phyloP scores from a whole-genome alignment of 2,329 filamentous ascomycete genomes.

The Exophiala sp. region DNA sequence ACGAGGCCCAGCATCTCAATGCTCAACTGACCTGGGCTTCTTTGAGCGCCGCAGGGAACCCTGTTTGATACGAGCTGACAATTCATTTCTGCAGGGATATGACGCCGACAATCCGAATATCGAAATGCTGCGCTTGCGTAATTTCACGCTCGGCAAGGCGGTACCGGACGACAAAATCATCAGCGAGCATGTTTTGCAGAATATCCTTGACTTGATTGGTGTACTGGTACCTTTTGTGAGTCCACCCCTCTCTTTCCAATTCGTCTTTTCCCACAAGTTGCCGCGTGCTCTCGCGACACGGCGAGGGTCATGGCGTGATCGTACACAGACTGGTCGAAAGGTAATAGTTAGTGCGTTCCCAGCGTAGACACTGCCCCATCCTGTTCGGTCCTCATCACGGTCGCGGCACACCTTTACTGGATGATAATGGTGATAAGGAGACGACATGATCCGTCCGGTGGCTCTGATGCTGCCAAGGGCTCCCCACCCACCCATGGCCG shows the following conservation, averaged over 20 bases:
- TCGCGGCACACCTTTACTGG: no score
- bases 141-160: slow-evolving; percentile 68
- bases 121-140: slow-evolving; percentile 72
- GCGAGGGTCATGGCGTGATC: slow-evolving; percentile 1
- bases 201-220: slow-evolving; percentile 61
- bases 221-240: slow-evolving; percentile 78
- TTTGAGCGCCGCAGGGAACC: no score
- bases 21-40: no score
- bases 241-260: slow-evolving; percentile 31
- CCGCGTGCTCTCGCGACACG: slow-evolving; percentile 1
- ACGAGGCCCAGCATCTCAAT: not conserved
- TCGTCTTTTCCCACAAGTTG: slow-evolving; percentile 19
- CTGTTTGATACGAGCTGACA: slow-evolving; percentile 8
- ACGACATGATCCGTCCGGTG: slow-evolving; percentile 6
- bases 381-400: not conserved
- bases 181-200: slow-evolving; percentile 59
- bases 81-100: slow-evolving; percentile 59
- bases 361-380: not conserved
- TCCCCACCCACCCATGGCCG: not conserved
- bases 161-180: slow-evolving; percentile 65
- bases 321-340: slow-evolving; percentile 1
- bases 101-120: slow-evolving; percentile 72
- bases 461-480: not conserved
- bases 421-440: not conserved
- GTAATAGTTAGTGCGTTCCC: slow-evolving; percentile 1